Percentiles rank a stretch among this genome's conserved stretches.
Evolutionary conservation across 345 rosid species (phyloP).

Genomic region (Hirschfeldia incana): DNA sequence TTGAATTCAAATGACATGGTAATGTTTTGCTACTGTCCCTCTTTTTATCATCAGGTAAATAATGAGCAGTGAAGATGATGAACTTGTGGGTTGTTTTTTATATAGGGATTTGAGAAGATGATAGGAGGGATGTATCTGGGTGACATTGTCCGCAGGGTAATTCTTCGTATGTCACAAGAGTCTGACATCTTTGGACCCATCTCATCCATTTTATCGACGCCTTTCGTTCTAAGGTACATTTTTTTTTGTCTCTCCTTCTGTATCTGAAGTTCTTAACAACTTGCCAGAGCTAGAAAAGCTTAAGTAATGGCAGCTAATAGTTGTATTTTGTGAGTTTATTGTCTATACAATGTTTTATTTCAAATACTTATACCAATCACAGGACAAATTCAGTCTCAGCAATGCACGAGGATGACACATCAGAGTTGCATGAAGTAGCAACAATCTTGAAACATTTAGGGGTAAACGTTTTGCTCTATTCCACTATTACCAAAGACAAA

Average conservation of each 20-base stretch:
- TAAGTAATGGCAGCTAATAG: not conserved
- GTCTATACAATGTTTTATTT: no score
- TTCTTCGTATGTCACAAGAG: constrained; percentile 71
- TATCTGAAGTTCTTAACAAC: no score
- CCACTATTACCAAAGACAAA: not conserved
- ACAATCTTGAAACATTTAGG: constrained; percentile 66
- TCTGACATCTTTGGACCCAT: constrained; percentile 70
- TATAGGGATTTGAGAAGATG: constrained; percentile 98
- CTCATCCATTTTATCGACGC: constrained; percentile 54
- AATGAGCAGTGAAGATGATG: not conserved
- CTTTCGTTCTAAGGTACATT: constrained; percentile 65
- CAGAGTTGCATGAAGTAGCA: constrained; percentile 67
- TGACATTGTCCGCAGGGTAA: constrained; percentile 85
- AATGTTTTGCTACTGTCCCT: not conserved
- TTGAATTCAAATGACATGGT: constrained; percentile 92
- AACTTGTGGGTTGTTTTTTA: constrained; percentile 16
- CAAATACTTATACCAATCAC: not conserved
- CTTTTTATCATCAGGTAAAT: constrained; percentile 7
- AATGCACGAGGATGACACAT: constrained; percentile 87
- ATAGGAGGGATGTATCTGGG: constrained; percentile 97
- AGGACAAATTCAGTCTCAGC: constrained; percentile 67
- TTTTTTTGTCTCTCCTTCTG: not conserved
- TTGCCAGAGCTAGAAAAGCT: not conserved
- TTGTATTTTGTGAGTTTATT: not conserved
- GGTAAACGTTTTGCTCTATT: constrained; percentile 40